Percentiles rank a stretch among this genome's conserved stretches.
Evolutionary conservation across 2,329 filamentous ascomycete genomes (phyloP).

Genomic region (Chaetothyriales sp.): DNA sequence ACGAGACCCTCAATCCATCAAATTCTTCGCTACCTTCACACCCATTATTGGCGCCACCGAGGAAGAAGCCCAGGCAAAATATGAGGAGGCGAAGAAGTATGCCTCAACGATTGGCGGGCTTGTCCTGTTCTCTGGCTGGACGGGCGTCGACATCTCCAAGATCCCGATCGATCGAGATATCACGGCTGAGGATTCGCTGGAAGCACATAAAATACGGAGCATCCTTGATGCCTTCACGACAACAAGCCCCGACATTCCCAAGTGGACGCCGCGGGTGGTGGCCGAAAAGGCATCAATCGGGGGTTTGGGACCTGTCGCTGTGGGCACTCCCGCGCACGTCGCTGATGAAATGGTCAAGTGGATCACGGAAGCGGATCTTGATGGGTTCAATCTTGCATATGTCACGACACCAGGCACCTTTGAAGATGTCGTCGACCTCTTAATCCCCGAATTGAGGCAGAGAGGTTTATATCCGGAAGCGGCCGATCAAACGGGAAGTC

Average conservation of each 20-base stretch:
- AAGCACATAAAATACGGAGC: slow-evolving; percentile 39
- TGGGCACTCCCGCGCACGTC: slow-evolving; percentile 49
- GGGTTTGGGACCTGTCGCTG: slow-evolving; percentile 35
- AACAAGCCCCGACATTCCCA: slow-evolving; percentile 32
- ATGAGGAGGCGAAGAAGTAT: slow-evolving; percentile 38
- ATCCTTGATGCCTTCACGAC: slow-evolving; percentile 38
- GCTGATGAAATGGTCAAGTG: slow-evolving; percentile 55
- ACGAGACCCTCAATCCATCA: slow-evolving; percentile 43
- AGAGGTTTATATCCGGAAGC: slow-evolving; percentile 26
- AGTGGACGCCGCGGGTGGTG: slow-evolving; percentile 27
- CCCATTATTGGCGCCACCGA: slow-evolving; percentile 38
- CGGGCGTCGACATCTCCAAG: slow-evolving; percentile 46
- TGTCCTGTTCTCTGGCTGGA: slow-evolving; percentile 45
- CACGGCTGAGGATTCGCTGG: slow-evolving; percentile 40
- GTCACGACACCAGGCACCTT: slow-evolving; percentile 40
- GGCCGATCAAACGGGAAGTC: slow-evolving; percentile 1
- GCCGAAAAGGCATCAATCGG: slow-evolving; percentile 37
- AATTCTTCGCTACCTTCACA: slow-evolving; percentile 41
- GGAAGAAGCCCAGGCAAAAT: slow-evolving; percentile 41
- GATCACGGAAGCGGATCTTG: slow-evolving; percentile 55
- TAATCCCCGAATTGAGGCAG: slow-evolving; percentile 35
- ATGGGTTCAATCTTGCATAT: slow-evolving; percentile 53
- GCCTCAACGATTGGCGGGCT: slow-evolving; percentile 41
- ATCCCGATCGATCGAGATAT: slow-evolving; percentile 47
- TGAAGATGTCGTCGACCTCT: slow-evolving; percentile 38